Evolutionary conservation across 495 filamentous ascomycete species (phyloP), one percentile per base, ranked within the genome.

Genomic region (Melanomma pulvis-pyrius): DNA sequence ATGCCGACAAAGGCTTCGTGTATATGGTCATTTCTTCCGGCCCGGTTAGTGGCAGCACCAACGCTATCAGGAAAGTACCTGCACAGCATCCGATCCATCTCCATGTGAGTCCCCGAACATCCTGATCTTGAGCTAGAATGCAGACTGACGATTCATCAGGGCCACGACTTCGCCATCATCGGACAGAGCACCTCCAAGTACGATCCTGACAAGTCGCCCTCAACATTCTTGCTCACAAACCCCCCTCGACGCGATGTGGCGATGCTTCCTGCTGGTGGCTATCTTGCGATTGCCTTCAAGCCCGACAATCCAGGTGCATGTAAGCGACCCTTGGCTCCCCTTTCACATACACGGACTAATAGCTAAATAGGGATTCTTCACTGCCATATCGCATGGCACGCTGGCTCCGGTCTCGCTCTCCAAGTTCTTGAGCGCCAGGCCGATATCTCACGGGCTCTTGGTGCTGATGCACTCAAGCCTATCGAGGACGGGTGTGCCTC

Each of bases 361-460:
- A n/a, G n/a, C n/a, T n/a, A n/a, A n/a, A n/a, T n/a, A n/a, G n/a
- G n/a, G 69, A 24, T 74, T 6, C 47, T 72, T 19, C 74, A 76
- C 52, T 76, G 74, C 61, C 74, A 76, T 46, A 76, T 76, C 34
- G 67, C 70, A 1, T 77, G 74, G 74, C 75, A 77, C 59, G 65
- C 72, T 12, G 41, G 63, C 15, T 66, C 68, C n/a, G 68, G 68
- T 48, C 65, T 68, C 13, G 63, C 62, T 17, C 47, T 72, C 12
- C 65, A 71, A 39, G 47, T 71, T 22, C 25, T 71, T 5, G 65
- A 74, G 58, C 46, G 62, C 15, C 65, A 66, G 41, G 54, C 46
- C n/a, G 59, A 71, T 13, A 71, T 73, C 25, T 12, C 22, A 9
- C 7, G 11, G 1, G 24, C n/a, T 25, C n/a, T 73, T 22, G 64